A percentile compares a stretch with the other conserved stretches of the same genome.
These are phyloP conservation scores for Dioszegia aurantiaca DNA, from an alignment of 768 basidiomycete genomes.

Conservation along the genomic window DNA sequence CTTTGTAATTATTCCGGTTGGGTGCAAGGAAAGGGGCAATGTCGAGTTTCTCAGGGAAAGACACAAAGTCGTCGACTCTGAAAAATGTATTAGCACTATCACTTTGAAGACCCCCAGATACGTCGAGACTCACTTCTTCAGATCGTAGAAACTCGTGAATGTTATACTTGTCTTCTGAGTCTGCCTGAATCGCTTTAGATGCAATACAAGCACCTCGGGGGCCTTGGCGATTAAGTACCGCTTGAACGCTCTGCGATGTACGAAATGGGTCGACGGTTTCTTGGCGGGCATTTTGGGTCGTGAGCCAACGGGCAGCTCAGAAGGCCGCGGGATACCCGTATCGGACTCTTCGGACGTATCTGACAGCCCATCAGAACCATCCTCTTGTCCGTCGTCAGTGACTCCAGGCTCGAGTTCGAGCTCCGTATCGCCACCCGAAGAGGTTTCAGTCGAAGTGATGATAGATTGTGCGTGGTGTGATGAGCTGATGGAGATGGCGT, in stretches of 20 bases:
- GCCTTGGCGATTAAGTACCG: slow-evolving; percentile 77
- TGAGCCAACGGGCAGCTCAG: background rate
- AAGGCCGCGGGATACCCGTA: background rate
- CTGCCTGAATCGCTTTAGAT: slow-evolving; percentile 93
- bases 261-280: slow-evolving; percentile 59
- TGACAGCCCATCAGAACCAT: slow-evolving; percentile 34
- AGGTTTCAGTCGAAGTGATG: slow-evolving; percentile 6
- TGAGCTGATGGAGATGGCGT: slow-evolving; percentile 11
- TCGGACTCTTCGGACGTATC: slow-evolving; percentile 32
- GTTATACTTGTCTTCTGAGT: slow-evolving; percentile 57
- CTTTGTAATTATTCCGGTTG: slow-evolving; percentile 52
- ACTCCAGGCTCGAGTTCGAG: slow-evolving; percentile 1
- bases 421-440: slow-evolving; percentile 8
- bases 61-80: slow-evolving; percentile 84
- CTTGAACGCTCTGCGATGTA: slow-evolving; percentile 84
- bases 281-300: slow-evolving; percentile 33
- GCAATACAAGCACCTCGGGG: slow-evolving; percentile 84
- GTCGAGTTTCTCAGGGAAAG: slow-evolving; percentile 84
- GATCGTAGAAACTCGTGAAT: slow-evolving; percentile 49
- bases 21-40: slow-evolving; percentile 83
- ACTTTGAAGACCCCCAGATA: no score
- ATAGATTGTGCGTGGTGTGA: slow-evolving; percentile 6
- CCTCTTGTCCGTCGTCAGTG: slow-evolving; percentile 22
- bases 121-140: slow-evolving; percentile 52
- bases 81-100: slow-evolving; percentile 24